A percentile compares a stretch with the other conserved stretches of the same genome.
These are phyloP conservation scores for Misopates orontium DNA, from an alignment of 257 asterid genomes.

Conservation along the genomic window DNA sequence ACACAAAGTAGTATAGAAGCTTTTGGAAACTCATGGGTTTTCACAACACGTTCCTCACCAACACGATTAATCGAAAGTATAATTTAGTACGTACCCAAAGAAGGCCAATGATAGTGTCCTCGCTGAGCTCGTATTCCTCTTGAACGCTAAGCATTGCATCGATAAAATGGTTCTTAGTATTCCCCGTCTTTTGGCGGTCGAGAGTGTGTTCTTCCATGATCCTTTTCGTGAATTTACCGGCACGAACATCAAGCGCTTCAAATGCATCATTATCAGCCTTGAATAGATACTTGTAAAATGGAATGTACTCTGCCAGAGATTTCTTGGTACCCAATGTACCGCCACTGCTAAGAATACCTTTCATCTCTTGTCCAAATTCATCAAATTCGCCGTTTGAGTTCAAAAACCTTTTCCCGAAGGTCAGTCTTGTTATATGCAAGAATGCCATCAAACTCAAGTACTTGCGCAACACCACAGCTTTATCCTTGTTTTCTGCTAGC, in stretches of 20 bases:
- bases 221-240: conserved; percentile 51
- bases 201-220: conserved; percentile 85
- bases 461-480: conserved; percentile 56
- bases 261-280: conserved; percentile 48
- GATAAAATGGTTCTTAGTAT: conserved; percentile 70
- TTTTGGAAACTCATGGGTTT: too few species aligned
- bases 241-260: conserved; percentile 41
- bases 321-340: conserved; percentile 53
- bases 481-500: conserved; percentile 50
- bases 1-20: too few species aligned
- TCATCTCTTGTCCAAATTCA: conserved; percentile 71
- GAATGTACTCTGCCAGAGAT: conserved; percentile 60
- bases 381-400: conserved; percentile 54
- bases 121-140: conserved; percentile 60
- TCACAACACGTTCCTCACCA: too few species aligned
- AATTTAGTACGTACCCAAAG: too few species aligned
- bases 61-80: too few species aligned
- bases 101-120: conserved; percentile 69
- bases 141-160: conserved; percentile 72
- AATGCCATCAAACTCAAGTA: conserved; percentile 73
- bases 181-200: conserved; percentile 55
- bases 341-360: conserved; percentile 55
- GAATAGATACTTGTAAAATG: conserved; percentile 52
- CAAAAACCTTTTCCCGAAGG: conserved; percentile 80
- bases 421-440: conserved; percentile 75